Evolutionary conservation across 768 basidiomycete species (phyloP), one percentile per base, ranked within the genome.

Genomic region (Collybia mongolica): DNA sequence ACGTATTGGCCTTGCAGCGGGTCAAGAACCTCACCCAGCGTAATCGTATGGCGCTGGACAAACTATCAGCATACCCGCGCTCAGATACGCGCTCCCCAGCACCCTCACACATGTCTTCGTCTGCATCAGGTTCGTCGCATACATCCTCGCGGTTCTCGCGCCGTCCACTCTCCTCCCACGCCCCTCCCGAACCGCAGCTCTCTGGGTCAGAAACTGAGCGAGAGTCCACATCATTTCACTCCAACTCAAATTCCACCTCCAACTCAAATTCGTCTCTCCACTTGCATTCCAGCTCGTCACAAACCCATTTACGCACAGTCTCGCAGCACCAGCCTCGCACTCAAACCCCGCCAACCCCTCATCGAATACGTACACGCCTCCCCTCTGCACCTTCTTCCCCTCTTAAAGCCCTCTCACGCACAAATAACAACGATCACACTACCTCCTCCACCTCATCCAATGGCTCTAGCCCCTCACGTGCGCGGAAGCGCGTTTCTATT

Each of bases 151-250:
- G 54, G 17, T 46, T 74, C 20, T 70, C 72, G 47, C 69, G 69
- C 51, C 66, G 57, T 49, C 66, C 71, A 47, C 60, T 67, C 22
- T 56, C 64, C 49, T 60, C 71, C 6, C 63, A 73, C 49, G 19
- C 46, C 5, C 35, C 17, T 42, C 42, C 14, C 14, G 29, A 43
- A 17, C 48, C 29, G 28, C 40, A 48, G 22, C 75, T 76, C 47
- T 91, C 89, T 6, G 90, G 90, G 26, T 91, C 88, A 2, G 90
- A 91, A 65, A 92, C 90, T 0, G 90, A 92, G 65, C 82, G 87
- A 39, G 88, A 90, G 65, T 77, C 74, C 35, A 62, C 65, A 3
- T 32, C 32, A 12, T 32, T 32, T 14, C 32, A 48, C 62, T 20
- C 44, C 9, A 67, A 53, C 58, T 67, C 48, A 53, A 64, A 54